Evolutionary conservation across 306 rosid genomes (phyloP).

Genomic region (Trichosanthes cucumerina): DNA sequence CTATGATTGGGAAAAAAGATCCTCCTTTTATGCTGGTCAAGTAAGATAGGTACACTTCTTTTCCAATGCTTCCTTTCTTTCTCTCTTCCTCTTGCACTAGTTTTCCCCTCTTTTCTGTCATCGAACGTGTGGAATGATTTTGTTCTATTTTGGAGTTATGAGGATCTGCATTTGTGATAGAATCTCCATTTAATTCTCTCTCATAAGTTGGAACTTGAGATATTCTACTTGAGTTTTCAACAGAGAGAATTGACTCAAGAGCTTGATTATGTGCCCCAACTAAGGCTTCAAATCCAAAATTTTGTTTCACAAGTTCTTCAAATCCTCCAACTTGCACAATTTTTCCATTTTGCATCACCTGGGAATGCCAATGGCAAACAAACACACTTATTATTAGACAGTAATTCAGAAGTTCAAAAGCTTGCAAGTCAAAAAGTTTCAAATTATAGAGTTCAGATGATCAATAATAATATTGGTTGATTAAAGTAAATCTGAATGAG

Average conservation of each 20-base stretch:
- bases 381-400: neutral
- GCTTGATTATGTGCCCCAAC: slow-evolving; percentile 95
- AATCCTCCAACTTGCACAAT: slow-evolving; percentile 76
- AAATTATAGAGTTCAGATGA: neutral
- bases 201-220: slow-evolving; percentile 25
- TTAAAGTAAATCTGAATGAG: neutral
- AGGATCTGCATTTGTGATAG: slow-evolving; percentile 28
- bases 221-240: slow-evolving; percentile 48
- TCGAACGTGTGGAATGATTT: slow-evolving; percentile 41
- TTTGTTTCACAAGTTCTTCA: slow-evolving; percentile 66
- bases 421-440: neutral
- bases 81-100: slow-evolving; percentile 86
- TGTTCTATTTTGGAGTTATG: slow-evolving; percentile 30
- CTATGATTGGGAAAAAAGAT: slow-evolving; percentile 55
- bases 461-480: neutral
- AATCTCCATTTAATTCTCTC: slow-evolving; percentile 28
- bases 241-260: slow-evolving; percentile 53
- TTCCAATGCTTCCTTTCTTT: slow-evolving; percentile 83
- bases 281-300: slow-evolving; percentile 71
- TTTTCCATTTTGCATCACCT: slow-evolving; percentile 94
- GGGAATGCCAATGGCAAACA: neutral
- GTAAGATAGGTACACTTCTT: slow-evolving; percentile 70
- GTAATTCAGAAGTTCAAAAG: neutral
- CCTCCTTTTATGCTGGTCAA: slow-evolving; percentile 68
- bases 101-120: slow-evolving; percentile 47